These are phyloP conservation scores for Gossypium armourianum DNA, from an alignment of 441 rosid species.

Conservation along the genomic window DNA sequence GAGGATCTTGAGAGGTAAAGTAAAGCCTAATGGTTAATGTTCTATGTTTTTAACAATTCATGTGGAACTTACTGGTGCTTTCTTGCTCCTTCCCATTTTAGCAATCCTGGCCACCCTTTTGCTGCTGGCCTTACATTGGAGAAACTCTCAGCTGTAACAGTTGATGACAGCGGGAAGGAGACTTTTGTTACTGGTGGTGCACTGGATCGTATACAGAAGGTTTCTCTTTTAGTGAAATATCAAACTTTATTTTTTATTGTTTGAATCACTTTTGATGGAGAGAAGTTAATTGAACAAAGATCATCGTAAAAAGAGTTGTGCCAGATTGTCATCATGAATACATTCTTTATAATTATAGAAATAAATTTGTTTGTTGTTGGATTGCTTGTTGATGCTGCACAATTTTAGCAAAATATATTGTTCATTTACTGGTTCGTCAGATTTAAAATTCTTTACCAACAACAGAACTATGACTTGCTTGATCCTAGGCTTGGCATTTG, in stretches of 20 bases:
- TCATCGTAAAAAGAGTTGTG: not conserved
- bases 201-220: constrained; percentile 76
- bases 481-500: not conserved
- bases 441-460: not conserved
- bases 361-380: not conserved
- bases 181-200: constrained; percentile 78
- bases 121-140: constrained; percentile 81
- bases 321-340: not conserved
- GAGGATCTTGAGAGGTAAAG: constrained; percentile 88
- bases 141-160: constrained; percentile 86
- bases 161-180: constrained; percentile 83
- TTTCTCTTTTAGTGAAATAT: constrained; percentile 8
- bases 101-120: constrained; percentile 88
- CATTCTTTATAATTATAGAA: not conserved
- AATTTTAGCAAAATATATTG: not conserved
- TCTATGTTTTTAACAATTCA: not conserved
- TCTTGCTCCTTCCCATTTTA: constrained; percentile 23
- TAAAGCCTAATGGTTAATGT: constrained; percentile 13
- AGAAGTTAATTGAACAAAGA: not conserved
- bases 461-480: not conserved
- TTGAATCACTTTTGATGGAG: not conserved
- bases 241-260: not conserved
- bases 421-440: not conserved
- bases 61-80: constrained; percentile 1
- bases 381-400: not conserved